Evolutionary conservation across 495 filamentous ascomycete species (phyloP), one percentile per base, ranked within the genome.

Genomic region (Oleoguttula mirabilis): DNA sequence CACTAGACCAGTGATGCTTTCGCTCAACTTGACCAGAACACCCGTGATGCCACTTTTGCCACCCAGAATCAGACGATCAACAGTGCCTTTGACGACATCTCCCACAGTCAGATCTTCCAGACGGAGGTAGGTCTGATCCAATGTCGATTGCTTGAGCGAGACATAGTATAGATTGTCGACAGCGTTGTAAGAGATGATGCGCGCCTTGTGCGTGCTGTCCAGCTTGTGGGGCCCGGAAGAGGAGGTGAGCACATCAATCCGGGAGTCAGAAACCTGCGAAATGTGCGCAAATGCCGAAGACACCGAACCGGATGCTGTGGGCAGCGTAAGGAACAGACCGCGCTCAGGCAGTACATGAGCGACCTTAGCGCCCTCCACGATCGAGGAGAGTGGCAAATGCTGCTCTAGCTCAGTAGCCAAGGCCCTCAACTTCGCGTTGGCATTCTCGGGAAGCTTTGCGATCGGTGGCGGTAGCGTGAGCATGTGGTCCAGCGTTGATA

Each of bases 61-160:
- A 49, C 86, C 66, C 33, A 92, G 55, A 35, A 92, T 58, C n/a
- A 92, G 62, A 57, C 84, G 93, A 51, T 92, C 81, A 10, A 98
- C 70, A 44, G 74, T 83, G 41, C 83, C 88, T 44, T 84, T 80
- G 32, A 95, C 80, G 10, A 87, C 66, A 25, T 80, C 77, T 15
- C 88, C 92, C 24, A 93, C 59, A 4, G 70, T 73, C 21, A 98
- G 70, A 63, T 98, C 92, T 60, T 98, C 83, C 41, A 96, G 66
- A 2, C 85, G 73, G 20, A 98, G 68, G 64, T 85, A 96, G 0
- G 84, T 78, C 53, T 96, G 86, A 21, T 88, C 80, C 23, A 98
- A 72, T 17, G 94, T 63, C 25, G 66, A 76, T 46, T 79, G 70
- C 62, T 95, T 82, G 36, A 92, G 73, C 22, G 88, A 90, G 8